These are phyloP conservation scores for Chlorella sorokiniana DNA, from an alignment of 139 green algal species.

Conservation along the genomic window DNA sequence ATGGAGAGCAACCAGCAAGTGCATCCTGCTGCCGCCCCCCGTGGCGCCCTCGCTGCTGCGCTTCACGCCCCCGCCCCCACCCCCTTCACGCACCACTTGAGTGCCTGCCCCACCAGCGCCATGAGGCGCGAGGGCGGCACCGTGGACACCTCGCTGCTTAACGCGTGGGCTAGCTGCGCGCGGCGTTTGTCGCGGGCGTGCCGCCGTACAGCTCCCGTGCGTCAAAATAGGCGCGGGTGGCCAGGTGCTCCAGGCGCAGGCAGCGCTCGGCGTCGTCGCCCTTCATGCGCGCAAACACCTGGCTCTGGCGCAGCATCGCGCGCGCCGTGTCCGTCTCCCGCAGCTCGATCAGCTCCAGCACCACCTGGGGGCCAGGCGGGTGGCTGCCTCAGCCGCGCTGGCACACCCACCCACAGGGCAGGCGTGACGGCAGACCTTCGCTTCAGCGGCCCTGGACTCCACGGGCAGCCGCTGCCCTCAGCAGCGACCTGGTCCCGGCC, in stretches of 20 bases:
- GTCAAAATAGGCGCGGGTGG: constrained; percentile 78
- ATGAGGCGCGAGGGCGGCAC: constrained; percentile 93
- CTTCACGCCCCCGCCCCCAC: neutral
- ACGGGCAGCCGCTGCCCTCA: too few species aligned
- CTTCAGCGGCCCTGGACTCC: too few species aligned
- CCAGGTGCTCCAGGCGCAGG: constrained; percentile 85
- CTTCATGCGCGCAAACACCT: constrained; percentile 81
- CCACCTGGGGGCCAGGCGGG: constrained; percentile 63
- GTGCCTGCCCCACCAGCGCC: constrained; percentile 93
- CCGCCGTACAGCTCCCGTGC: constrained; percentile 76
- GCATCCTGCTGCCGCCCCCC: neutral
- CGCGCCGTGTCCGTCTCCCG: constrained; percentile 90
- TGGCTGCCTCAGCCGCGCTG: neutral
- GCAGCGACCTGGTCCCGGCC: too few species aligned
- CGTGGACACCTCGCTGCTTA: constrained; percentile 84
- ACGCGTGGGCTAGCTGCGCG: constrained; percentile 72
- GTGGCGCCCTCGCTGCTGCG: neutral
- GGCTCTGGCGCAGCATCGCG: constrained; percentile 89
- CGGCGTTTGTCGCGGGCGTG: constrained; percentile 85
- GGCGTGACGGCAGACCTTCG: too few species aligned
- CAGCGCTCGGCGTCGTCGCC: constrained; percentile 86
- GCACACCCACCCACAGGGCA: neutral
- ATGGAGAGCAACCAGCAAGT: neutral
- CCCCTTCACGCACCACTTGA: constrained; percentile 80
- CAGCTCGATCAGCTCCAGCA: constrained; percentile 97